Conservation (phyloP, 2,329 filamentous ascomycete genomes). For the Plenodomus biglobosus region DNA sequence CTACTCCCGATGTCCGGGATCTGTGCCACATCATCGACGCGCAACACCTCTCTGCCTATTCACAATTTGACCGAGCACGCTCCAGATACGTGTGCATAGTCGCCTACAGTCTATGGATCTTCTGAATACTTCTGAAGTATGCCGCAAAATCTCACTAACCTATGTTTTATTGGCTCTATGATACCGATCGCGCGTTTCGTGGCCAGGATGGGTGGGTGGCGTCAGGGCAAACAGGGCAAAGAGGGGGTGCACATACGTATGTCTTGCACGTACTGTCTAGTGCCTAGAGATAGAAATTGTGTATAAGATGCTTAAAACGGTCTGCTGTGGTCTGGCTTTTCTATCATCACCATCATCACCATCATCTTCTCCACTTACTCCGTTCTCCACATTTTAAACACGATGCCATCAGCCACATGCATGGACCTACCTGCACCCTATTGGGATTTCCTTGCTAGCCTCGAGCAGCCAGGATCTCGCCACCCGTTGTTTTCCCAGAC, state of each 20-base stretch:
- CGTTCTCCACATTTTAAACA: constrained; percentile 7
- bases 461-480: constrained; percentile 51
- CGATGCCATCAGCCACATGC: constrained; percentile 57
- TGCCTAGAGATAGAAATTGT: constrained; percentile 26
- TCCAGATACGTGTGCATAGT: constrained; percentile 19
- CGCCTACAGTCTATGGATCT: constrained; percentile 20
- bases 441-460: constrained; percentile 57
- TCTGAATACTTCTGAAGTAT: constrained; percentile 29
- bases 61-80: constrained; percentile 11
- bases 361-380: constrained; percentile 8
- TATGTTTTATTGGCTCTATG: constrained; percentile 22
- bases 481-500: constrained; percentile 51
- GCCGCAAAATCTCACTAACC: constrained; percentile 1
- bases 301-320: constrained; percentile 28
- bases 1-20: constrained; percentile 16
- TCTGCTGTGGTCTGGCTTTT: constrained; percentile 10
- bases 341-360: constrained; percentile 8
- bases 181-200: constrained; percentile 3
- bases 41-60: constrained; percentile 31
- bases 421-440: constrained; percentile 57
- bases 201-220: constrained; percentile 24
- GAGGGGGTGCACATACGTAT: constrained; percentile 28
- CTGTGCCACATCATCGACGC: constrained; percentile 19
- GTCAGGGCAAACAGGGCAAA: constrained; percentile 14
- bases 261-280: constrained; percentile 30